phyloP scores from a whole-genome alignment of 2,329 filamentous ascomycete species.

The Epichloe festucae region DNA sequence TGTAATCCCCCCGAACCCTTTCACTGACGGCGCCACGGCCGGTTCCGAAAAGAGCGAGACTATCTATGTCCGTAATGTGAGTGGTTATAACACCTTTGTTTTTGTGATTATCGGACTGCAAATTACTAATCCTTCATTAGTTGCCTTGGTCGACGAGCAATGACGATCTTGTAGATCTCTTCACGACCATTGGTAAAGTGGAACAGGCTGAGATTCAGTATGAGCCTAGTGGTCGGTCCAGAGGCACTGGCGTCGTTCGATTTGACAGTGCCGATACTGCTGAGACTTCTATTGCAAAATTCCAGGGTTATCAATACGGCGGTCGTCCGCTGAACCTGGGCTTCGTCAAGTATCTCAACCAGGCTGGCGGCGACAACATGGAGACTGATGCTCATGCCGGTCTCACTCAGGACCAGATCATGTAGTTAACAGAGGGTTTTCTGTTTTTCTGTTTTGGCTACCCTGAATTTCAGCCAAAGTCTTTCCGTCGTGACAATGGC shows the following conservation, averaged over 20 bases:
- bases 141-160: slow-evolving; percentile 98
- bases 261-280: slow-evolving; percentile 76
- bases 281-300: slow-evolving; percentile 90
- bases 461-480: neutral
- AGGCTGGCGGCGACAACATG: slow-evolving; percentile 59
- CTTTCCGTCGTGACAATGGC: neutral
- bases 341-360: slow-evolving; percentile 84
- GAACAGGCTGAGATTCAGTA: slow-evolving; percentile 99
- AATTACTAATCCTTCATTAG: slow-evolving; percentile 31
- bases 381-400: slow-evolving; percentile 64
- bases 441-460: neutral
- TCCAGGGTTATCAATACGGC: slow-evolving; percentile 95
- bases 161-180: slow-evolving; percentile 89
- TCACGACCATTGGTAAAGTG: slow-evolving; percentile 95
- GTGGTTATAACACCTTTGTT: slow-evolving; percentile 23
- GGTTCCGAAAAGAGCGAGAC: slow-evolving; percentile 70
- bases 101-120: too few relatives aligned
- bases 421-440: slow-evolving; percentile 39
- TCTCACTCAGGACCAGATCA: slow-evolving; percentile 95
- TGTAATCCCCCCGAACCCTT: slow-evolving; percentile 68
- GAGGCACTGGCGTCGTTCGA: slow-evolving; percentile 90
- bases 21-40: slow-evolving; percentile 83
- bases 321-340: slow-evolving; percentile 85
- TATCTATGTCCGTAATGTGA: slow-evolving; percentile 95
- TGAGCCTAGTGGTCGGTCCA: slow-evolving; percentile 87